Conservation (phyloP, 768 basidiomycete species). For the Kwoniella mangroviensis region DNA sequence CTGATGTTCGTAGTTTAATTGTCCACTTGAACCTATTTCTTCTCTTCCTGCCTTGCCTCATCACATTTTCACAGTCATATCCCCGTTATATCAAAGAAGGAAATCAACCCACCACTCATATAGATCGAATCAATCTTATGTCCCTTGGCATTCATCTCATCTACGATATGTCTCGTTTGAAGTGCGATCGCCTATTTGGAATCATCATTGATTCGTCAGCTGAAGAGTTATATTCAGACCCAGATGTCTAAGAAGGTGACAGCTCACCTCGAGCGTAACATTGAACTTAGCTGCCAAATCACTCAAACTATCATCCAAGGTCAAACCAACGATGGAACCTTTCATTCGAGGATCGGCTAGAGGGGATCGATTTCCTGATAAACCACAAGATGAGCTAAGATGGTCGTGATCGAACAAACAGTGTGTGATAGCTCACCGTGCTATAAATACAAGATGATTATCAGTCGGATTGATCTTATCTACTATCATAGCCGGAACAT, state of each 20-base stretch:
- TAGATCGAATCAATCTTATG: constrained; percentile 83
- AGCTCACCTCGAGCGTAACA: constrained; percentile 72
- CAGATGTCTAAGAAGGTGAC: not conserved
- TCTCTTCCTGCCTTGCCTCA: too few relatives aligned
- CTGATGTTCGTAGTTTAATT: too few relatives aligned
- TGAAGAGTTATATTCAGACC: too few relatives aligned
- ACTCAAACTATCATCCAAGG: constrained; percentile 72
- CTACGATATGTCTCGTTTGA: constrained; percentile 91
- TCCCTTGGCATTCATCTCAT: constrained; percentile 83
- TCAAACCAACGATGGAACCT: constrained; percentile 85
- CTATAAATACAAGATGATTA: not conserved
- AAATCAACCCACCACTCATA: constrained; percentile 65
- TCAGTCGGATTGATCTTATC: not conserved
- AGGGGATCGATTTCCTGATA: constrained; percentile 88
- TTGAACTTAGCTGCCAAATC: constrained; percentile 91
- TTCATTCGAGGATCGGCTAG: constrained; percentile 95
- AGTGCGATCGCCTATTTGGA: constrained; percentile 74
- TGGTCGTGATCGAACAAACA: too few relatives aligned
- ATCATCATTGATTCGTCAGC: constrained; percentile 3
- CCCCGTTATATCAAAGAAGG: too few relatives aligned
- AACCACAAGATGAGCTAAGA: not conserved
- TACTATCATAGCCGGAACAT: not conserved
- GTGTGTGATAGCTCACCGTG: constrained; percentile 4
- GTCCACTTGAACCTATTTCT: too few relatives aligned
- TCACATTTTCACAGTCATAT: too few relatives aligned